Conservation (phyloP, 305 asterid species). For the Petunia hybrid region DNA sequence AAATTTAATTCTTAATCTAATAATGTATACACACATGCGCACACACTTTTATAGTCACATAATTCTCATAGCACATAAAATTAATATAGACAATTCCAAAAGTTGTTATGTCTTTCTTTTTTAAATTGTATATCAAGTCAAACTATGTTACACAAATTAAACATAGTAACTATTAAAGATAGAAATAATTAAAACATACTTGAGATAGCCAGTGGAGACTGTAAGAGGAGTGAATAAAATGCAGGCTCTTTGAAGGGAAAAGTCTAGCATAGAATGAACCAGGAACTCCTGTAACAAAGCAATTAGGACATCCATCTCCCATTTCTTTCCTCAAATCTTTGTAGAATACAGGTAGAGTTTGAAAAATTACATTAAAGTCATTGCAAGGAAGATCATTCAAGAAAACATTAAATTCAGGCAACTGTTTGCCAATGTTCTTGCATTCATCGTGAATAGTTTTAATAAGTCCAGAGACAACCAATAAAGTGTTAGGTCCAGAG, state of each 20-base stretch:
- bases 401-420: conserved; percentile 27
- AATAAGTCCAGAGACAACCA: conserved; percentile 2
- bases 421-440: not conserved
- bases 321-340: not conserved
- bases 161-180: not conserved
- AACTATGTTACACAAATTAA: not conserved
- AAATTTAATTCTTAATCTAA: no score
- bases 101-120: no score
- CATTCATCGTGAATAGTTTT: not conserved
- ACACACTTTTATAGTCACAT: no score
- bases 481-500: conserved; percentile 9
- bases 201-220: not conserved
- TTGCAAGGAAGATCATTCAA: conserved; percentile 37
- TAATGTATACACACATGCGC: no score
- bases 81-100: no score
- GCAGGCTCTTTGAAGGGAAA: conserved; percentile 32
- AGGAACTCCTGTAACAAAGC: conserved; percentile 35
- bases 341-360: conserved; percentile 31
- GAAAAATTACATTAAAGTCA: conserved; percentile 45
- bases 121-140: not conserved
- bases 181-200: conserved; percentile 12
- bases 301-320: not conserved
- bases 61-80: no score
- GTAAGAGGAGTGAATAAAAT: conserved; percentile 40
- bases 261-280: conserved; percentile 41